A percentile compares a stretch with the other conserved stretches of the same genome.
Conservation (phyloP, 1,284 basidiomycete species). For the Malassezia restricta region DNA sequence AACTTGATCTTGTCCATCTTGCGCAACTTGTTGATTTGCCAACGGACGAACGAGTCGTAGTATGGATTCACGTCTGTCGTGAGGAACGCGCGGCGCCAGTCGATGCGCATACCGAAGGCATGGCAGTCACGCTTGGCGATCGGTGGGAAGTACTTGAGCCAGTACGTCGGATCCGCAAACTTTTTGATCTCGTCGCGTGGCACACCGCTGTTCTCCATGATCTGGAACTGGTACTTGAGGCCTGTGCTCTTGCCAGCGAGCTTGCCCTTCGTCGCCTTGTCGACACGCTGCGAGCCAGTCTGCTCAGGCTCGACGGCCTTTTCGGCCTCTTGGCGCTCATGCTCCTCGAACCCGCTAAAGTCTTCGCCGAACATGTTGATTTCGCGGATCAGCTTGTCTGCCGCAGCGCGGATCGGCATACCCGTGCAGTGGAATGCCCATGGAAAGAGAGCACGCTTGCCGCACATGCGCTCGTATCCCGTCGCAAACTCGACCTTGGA, state of each 20-base stretch:
- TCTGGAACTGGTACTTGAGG: constrained; percentile 95
- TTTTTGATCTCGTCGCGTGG: constrained; percentile 81
- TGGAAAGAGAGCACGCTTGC: constrained; percentile 85
- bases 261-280: constrained; percentile 92
- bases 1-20: constrained; percentile 55
- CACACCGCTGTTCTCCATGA: constrained; percentile 74
- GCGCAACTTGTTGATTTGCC: constrained; percentile 93
- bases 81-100: constrained; percentile 91
- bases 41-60: constrained; percentile 92
- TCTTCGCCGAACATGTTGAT: constrained; percentile 89
- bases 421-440: constrained; percentile 92
- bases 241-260: constrained; percentile 84
- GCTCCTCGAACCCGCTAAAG: constrained; percentile 61
- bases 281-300: constrained; percentile 15
- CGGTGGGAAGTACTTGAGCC: constrained; percentile 91
- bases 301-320: constrained; percentile 18
- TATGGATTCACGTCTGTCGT: constrained; percentile 94
- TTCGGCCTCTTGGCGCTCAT: constrained; percentile 47
- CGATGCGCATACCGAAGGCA: constrained; percentile 79
- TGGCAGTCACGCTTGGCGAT: constrained; percentile 76
- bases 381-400: constrained; percentile 95
- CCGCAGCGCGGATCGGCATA: constrained; percentile 95
- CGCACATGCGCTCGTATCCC: constrained; percentile 88
- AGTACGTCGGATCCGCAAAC: constrained; percentile 84
- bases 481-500: constrained; percentile 96